These are phyloP conservation scores for Fonsecaea erecta DNA, from an alignment of 2,329 filamentous ascomycete genomes.

Conservation along the genomic window DNA sequence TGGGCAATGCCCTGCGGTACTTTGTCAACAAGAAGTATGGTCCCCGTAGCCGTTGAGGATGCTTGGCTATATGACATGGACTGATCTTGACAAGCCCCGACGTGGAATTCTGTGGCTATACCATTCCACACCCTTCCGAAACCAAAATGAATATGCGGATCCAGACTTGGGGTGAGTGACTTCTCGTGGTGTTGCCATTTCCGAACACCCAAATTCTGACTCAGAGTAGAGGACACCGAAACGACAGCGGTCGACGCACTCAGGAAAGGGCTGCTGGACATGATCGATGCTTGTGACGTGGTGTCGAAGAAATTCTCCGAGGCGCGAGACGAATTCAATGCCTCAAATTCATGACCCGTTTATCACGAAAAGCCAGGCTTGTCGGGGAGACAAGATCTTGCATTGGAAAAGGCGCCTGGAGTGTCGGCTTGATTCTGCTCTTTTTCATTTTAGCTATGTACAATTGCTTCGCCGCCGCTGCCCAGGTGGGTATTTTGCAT, in stretches of 20 bases:
- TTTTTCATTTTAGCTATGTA: constrained; percentile 31
- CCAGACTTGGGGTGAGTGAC: constrained; percentile 83
- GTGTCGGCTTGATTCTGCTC: constrained; percentile 26
- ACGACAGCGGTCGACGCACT: constrained; percentile 82
- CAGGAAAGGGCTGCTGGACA: constrained; percentile 84
- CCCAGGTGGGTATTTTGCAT: constrained; percentile 6
- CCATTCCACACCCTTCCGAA: constrained; percentile 95
- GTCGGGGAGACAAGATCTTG: neutral
- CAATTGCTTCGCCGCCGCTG: constrained; percentile 30
- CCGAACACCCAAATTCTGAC: constrained; percentile 12
- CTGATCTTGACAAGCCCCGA: constrained; percentile 68
- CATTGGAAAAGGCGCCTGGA: constrained; percentile 26
- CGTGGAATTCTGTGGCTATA: constrained; percentile 97
- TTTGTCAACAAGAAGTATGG: constrained; percentile 98
- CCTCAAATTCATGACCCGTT: constrained; percentile 43
- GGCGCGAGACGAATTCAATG: constrained; percentile 66
- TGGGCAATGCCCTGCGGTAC: constrained; percentile 91
- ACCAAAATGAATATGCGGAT: constrained; percentile 96
- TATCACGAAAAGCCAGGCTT: constrained; percentile 31
- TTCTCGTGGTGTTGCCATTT: neutral
- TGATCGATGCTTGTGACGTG: constrained; percentile 91
- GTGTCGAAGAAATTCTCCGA: constrained; percentile 86
- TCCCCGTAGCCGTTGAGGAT: neutral
- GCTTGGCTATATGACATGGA: constrained; percentile 1
- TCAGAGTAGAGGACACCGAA: constrained; percentile 33